Percentiles rank a stretch among this genome's conserved stretches.
These are phyloP conservation scores for Scedosporium boydii DNA, from an alignment of 2,329 filamentous ascomycete genomes.

Conservation along the genomic window DNA sequence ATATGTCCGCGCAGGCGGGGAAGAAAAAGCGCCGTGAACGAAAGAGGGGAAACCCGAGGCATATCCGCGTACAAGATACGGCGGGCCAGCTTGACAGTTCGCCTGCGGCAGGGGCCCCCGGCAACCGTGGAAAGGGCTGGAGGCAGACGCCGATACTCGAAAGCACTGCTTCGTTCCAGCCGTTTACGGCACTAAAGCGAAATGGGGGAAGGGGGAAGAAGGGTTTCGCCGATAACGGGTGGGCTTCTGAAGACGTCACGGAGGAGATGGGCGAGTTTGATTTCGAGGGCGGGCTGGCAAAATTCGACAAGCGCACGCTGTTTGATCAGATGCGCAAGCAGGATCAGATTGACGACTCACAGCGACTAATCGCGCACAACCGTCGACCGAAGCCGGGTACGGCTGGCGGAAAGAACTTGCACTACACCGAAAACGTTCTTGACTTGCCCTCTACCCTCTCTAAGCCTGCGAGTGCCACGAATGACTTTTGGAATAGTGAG, in stretches of 20 bases:
- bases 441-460: constrained; percentile 40
- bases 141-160: constrained; percentile 51
- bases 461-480: constrained; percentile 18
- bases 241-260: constrained; percentile 92
- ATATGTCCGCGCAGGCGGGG: not conserved
- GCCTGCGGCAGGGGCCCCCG: constrained; percentile 3
- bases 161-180: constrained; percentile 53
- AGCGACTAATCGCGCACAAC: constrained; percentile 86
- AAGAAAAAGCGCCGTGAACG: constrained; percentile 4
- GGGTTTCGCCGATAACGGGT: constrained; percentile 58
- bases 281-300: constrained; percentile 79
- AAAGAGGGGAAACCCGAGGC: not conserved
- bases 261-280: constrained; percentile 95
- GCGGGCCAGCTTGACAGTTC: constrained; percentile 8
- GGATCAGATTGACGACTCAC: constrained; percentile 80
- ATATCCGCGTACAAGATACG: not conserved
- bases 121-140: constrained; percentile 42
- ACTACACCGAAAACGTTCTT: constrained; percentile 86
- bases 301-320: constrained; percentile 87
- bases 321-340: constrained; percentile 89
- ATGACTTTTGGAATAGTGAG: constrained; percentile 65
- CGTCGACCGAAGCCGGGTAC: constrained; percentile 59
- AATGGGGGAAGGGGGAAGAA: constrained; percentile 32
- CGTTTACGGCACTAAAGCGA: constrained; percentile 52
- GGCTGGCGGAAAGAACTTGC: constrained; percentile 77